Evolutionary conservation across 2,329 filamentous ascomycete genomes (phyloP).

Genomic region (Exophiala aquamarina): DNA sequence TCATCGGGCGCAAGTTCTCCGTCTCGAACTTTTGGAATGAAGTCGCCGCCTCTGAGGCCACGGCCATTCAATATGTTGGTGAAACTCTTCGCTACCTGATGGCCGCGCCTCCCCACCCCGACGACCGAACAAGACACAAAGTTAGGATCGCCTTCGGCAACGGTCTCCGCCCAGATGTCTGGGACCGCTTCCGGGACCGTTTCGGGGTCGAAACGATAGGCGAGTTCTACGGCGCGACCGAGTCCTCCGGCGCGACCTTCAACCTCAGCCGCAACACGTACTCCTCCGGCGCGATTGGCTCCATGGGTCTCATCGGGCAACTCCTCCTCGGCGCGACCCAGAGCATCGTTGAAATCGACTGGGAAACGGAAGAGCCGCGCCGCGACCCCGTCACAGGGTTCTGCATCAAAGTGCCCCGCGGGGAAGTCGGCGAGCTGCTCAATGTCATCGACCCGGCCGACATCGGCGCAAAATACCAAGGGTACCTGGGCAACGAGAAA

Average conservation of each 20-base stretch:
- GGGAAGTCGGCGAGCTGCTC: constrained; percentile 73
- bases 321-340: constrained; percentile 52
- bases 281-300: constrained; percentile 74
- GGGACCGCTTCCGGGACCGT: constrained; percentile 78
- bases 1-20: constrained; percentile 73
- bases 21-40: constrained; percentile 71
- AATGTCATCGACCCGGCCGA: constrained; percentile 53
- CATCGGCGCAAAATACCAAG: constrained; percentile 60
- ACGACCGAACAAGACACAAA: constrained; percentile 67
- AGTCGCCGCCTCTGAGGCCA: constrained; percentile 65
- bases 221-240: constrained; percentile 80
- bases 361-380: constrained; percentile 65
- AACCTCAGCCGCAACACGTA: constrained; percentile 74
- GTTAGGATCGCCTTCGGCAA: constrained; percentile 81
- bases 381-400: constrained; percentile 70
- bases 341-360: constrained; percentile 69
- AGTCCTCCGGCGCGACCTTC: constrained; percentile 68
- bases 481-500: constrained; percentile 68
- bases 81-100: constrained; percentile 75
- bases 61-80: constrained; percentile 74
- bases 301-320: constrained; percentile 63
- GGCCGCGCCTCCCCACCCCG: constrained; percentile 62
- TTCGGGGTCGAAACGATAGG: constrained; percentile 72
- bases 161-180: constrained; percentile 80
- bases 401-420: constrained; percentile 59